phyloP scores from a whole-genome alignment of 139 green algal genomes.

The Gonium pectorale region DNA sequence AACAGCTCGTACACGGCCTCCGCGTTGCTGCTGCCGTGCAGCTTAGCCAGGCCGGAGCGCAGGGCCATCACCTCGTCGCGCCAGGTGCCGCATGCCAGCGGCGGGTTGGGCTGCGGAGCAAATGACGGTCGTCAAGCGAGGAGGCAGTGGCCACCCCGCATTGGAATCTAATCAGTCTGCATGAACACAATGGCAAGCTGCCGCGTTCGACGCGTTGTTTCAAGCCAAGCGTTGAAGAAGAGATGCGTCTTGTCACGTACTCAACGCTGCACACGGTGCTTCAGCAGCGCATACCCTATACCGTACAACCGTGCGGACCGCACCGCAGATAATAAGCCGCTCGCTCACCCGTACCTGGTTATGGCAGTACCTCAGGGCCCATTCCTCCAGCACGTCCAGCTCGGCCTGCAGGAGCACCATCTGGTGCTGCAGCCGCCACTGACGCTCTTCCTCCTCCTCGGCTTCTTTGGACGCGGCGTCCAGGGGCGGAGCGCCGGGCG shows the following conservation, averaged over 20 bases:
- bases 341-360: neutral
- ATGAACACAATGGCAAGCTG: too few relatives aligned
- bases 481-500: neutral
- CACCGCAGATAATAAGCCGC: too few relatives aligned
- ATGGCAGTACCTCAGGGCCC: constrained; percentile 63
- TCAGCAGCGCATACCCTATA: too few relatives aligned
- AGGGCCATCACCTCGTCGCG: constrained; percentile 38
- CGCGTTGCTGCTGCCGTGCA: neutral
- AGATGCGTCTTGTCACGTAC: too few relatives aligned
- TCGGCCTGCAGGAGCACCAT: constrained; percentile 55
- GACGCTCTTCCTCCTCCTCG: constrained; percentile 31
- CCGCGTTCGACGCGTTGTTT: too few relatives aligned
- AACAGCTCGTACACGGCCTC: constrained; percentile 29
- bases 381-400: constrained; percentile 75
- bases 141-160: too few relatives aligned
- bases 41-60: constrained; percentile 28
- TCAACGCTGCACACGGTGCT: too few relatives aligned
- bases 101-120: constrained; percentile 39
- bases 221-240: too few relatives aligned
- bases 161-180: too few relatives aligned
- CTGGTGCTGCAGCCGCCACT: constrained; percentile 47
- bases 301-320: too few relatives aligned
- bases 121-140: too few relatives aligned
- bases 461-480: neutral
- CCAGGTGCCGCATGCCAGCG: constrained; percentile 36